Base-by-base conservation (phyloP, 441 rosid genomes). In the Pelargonium australe region DNA sequence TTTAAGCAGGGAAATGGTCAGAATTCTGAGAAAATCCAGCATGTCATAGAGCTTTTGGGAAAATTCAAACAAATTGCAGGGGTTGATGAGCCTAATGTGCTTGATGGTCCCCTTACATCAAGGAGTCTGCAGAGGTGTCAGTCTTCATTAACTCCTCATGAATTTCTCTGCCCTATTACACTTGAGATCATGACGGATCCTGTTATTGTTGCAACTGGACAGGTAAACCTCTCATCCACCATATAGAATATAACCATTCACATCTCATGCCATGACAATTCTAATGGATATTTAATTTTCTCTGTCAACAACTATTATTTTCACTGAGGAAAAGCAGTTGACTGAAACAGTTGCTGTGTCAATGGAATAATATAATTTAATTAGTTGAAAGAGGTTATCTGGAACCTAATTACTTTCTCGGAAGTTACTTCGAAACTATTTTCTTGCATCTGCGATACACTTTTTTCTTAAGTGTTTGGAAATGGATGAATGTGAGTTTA, bases 101-200 rank as follows among this genome's bases (percentile, higher is more conserved):
- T 75, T 49, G 68, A 68, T 23, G 77, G 77, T 80, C 84, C 86
- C 0, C 69, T 75, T 7, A 7, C 62, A 20, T 68, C 79, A 4
- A 83, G 70, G 78, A 57, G 28, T 41, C 67, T 83, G 49, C 64
- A 70, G 34, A 89, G 80, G 68, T 72, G 80, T 23, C 78, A 43
- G 2, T 85, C 93, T 34, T 63, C 76, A 31, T 37, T 82, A 5
- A 75, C 90, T 69, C 98, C 98, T 49, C 79, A 85, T 23, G 98
- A 92, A 75, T 90, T 85, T 65, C 83, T 86, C 17, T 90, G 98
- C 67, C 98, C 98, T 8, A 90, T 92, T 66, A 78, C 95, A 1
- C 83, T 87, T 11, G 93, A 89, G 71, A 84, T 92, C 25, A 92
- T 92, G 93, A 77, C 66, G 6, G 93, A 92, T 49, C 98, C 98